Evolutionary conservation across 2,329 filamentous ascomycete genomes (phyloP), one percentile per base, ranked within the genome.

Genomic region (Trichoderma koningii): DNA sequence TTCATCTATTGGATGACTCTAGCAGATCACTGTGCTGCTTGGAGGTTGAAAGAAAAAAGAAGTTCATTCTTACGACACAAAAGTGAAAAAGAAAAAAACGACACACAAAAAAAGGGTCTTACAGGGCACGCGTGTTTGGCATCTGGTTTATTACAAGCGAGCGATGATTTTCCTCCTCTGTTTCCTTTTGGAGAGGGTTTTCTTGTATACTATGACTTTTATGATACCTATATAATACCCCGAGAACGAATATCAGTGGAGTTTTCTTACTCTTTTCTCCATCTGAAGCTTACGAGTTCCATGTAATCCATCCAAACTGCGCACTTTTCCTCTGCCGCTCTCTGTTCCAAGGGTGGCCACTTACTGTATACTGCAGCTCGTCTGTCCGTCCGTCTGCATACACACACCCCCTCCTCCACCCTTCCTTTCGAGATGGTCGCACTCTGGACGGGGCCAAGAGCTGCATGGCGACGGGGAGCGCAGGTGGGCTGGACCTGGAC

Each of bases 221-320:
- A 63, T 17, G 60, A 63, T 63, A 60, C 44, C 30, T 42, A 28
- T 61, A 62, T 63, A 63, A 63, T 63, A 55, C 60, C 60, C 34
- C 60, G 28, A 55, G 47, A 45, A 53, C 34, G 60, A 63, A 55
- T 55, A 63, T 38, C 50, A 55, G 47, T 17, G 45, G 56, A 59
- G 55, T 41, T 55, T 55, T 55, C 9, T 34, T 34, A 23, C 30
- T 63, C 21, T 42, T 28, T 41, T 50, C 28, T 50, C 34, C 34
- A 38, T 41, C 42, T 48, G 38, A 21, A 42, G 44, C 38, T 21
- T 6, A 23, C 19, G n/a, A 38, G n/a, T 14, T 42, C 14, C n/a
- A 55, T 26, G 21, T 38, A 9, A 48, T 14, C 26, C 34, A 45
- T 63, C 26, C 41, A 63, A 47, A 14, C 41, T 63, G 60, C 60